Evolutionary conservation across 2,329 filamentous ascomycete genomes (phyloP).

Genomic region (Aspergillus carbonarius): DNA sequence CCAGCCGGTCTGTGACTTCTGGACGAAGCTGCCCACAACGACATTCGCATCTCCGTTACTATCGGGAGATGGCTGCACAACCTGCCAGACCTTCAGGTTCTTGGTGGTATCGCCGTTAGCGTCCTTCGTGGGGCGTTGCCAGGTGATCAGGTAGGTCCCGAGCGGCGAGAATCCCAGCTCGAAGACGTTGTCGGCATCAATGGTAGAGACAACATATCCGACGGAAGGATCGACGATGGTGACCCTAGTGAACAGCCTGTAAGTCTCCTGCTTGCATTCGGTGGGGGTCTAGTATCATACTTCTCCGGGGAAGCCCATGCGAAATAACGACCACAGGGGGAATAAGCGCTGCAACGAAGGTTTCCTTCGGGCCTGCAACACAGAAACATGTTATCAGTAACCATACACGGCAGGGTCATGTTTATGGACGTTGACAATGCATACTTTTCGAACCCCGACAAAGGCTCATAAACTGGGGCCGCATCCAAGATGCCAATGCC

Average conservation of each 20-base stretch:
- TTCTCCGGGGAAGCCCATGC: constrained; percentile 85
- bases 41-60: constrained; percentile 57
- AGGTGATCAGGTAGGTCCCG: constrained; percentile 92
- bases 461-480: constrained; percentile 78
- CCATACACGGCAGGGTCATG: no score
- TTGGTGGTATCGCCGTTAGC: constrained; percentile 89
- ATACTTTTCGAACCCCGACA: constrained; percentile 71
- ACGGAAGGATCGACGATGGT: constrained; percentile 77
- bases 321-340: constrained; percentile 92
- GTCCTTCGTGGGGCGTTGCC: constrained; percentile 91
- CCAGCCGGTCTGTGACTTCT: constrained; percentile 94
- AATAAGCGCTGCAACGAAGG: constrained; percentile 92
- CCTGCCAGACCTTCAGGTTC: constrained; percentile 96
- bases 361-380: constrained; percentile 78
- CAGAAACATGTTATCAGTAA: constrained; percentile 11
- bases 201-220: constrained; percentile 70
- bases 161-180: constrained; percentile 92
- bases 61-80: constrained; percentile 64
- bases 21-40: constrained; percentile 85
- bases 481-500: constrained; percentile 92
- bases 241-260: constrained; percentile 56
- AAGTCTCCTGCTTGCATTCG: not conserved
- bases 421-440: not conserved
- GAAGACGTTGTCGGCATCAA: constrained; percentile 81
- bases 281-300: constrained; percentile 41